Base-by-base conservation (phyloP, 1,284 basidiomycete species). In the Hymenochaete sp. region DNA sequence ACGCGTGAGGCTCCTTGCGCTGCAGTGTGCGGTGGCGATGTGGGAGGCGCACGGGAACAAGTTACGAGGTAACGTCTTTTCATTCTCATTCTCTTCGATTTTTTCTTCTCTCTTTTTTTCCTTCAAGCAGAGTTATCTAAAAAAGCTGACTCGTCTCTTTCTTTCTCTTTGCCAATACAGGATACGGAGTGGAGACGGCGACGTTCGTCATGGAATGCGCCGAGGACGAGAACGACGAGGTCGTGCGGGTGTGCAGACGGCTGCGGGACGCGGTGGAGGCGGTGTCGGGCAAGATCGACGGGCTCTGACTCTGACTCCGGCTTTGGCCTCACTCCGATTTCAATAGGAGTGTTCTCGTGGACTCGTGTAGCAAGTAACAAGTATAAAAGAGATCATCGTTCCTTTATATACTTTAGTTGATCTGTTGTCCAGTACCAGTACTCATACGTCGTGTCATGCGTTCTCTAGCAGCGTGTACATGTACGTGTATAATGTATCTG, bases 131-230 rank as follows among this genome's bases (percentile, higher is more conserved):
- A n/a, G n/a, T n/a, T n/a, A n/a, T n/a, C n/a, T n/a, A n/a, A n/a
- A n/a, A n/a, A n/a, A n/a, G n/a, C 28, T 31, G 28, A 31, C 14
- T 31, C 24, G 19, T 40, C 7, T 22, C 22, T 22, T 18, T 44
- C 1, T 18, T 9, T 16, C 14, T 28, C 4, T 38, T 39, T 33
- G 21, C 4, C n/a, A n/a, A n/a, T 46, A 42, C 55, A 82, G 84
- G 79, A 8, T 82, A 85, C 54, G 80, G 76, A 8, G 67, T 78
- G 4, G 86, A 91, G 59, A 86, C 83, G 19, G 70, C 80, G 24
- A 83, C 86, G n/a, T 91, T 89, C 65, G 75, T 91, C 47, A 75
- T 76, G 13, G 87, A 91, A 59, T 82, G 80, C 57, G 75, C 79
- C 6, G 86, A 91, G 60, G 87, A 91, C 56, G 85, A 85, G 46